Percentiles rank a stretch among this genome's conserved stretches.
Evolutionary conservation across 805 yeast species (phyloP).

Genomic region (Clavispora asparagi): DNA sequence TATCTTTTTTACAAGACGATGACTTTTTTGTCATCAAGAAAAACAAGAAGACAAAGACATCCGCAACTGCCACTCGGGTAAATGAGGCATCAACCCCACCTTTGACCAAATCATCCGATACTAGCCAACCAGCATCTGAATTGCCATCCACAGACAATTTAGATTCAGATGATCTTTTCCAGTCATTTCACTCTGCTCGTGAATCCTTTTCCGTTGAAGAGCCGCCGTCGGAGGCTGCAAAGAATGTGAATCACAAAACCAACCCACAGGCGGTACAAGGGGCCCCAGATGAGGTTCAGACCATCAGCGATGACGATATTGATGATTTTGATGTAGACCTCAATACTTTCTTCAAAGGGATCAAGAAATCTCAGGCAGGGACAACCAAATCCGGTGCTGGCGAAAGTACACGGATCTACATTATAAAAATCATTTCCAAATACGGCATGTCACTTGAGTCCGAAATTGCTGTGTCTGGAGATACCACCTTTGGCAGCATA

Average conservation of each 20-base stretch:
- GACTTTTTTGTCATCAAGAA: slow-evolving; percentile 26
- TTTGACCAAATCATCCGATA: neutral
- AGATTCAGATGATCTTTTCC: slow-evolving; percentile 1
- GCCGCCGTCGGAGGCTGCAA: neutral
- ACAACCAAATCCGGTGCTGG: slow-evolving; percentile 20
- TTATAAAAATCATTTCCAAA: slow-evolving; percentile 25
- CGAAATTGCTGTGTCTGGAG: slow-evolving; percentile 20
- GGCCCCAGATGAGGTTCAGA: neutral
- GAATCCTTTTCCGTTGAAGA: slow-evolving; percentile 4
- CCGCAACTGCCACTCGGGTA: neutral
- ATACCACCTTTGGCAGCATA: slow-evolving; percentile 6
- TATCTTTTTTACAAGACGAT: slow-evolving; percentile 17
- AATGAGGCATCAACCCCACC: neutral
- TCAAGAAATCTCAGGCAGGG: neutral
- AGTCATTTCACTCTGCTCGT: slow-evolving; percentile 5
- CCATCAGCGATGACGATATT: slow-evolving; percentile 3
- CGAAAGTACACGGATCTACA: slow-evolving; percentile 26
- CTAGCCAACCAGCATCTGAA: neutral
- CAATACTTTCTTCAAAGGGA: slow-evolving; percentile 7
- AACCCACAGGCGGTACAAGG: neutral
- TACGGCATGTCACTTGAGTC: slow-evolving; percentile 15
- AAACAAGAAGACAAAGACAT: slow-evolving; percentile 8
- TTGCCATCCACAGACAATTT: neutral
- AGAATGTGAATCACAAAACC: neutral
- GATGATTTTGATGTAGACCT: slow-evolving; percentile 12